Percentiles rank a stretch among this genome's conserved stretches.
phyloP scores from a whole-genome alignment of 352 stramenopile genomes.

The Phytophthora gonapodyides region DNA sequence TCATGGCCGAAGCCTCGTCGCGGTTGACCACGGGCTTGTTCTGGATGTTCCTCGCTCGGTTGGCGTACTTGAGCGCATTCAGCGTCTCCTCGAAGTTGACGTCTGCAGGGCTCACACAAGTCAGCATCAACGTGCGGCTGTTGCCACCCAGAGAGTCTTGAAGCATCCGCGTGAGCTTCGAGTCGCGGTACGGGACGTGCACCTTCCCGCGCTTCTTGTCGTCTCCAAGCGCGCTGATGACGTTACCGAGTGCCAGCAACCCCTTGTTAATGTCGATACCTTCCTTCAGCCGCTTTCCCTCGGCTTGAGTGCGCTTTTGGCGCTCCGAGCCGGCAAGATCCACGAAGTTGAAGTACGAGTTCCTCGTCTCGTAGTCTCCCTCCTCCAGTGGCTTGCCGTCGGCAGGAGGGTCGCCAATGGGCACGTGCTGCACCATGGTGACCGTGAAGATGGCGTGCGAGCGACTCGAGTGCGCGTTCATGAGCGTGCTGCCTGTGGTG shows the following conservation, averaged over 20 bases:
- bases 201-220: constrained; percentile 90
- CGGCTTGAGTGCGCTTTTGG: constrained; percentile 95
- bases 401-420: constrained; percentile 44
- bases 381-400: constrained; percentile 46
- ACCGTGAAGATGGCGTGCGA: constrained; percentile 94
- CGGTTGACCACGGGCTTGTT: constrained; percentile 90
- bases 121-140: constrained; percentile 92
- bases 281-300: constrained; percentile 93
- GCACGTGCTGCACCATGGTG: constrained; percentile 79
- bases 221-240: constrained; percentile 96
- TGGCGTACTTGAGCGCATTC: constrained; percentile 93
- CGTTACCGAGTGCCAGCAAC: constrained; percentile 96
- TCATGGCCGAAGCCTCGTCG: constrained; percentile 76
- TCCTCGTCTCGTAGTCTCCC: constrained; percentile 78
- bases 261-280: constrained; percentile 99
- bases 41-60: constrained; percentile 90
- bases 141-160: constrained; percentile 94
- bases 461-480: constrained; percentile 92
- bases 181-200: constrained; percentile 95
- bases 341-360: constrained; percentile 92
- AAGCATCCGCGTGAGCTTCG: constrained; percentile 94
- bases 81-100: constrained; percentile 93
- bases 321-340: constrained; percentile 93
- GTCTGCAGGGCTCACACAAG: constrained; percentile 91
- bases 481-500: constrained; percentile 88